phyloP scores from a whole-genome alignment of 1,284 basidiomycete genomes.

The Kalmanozyma brasiliensis region DNA sequence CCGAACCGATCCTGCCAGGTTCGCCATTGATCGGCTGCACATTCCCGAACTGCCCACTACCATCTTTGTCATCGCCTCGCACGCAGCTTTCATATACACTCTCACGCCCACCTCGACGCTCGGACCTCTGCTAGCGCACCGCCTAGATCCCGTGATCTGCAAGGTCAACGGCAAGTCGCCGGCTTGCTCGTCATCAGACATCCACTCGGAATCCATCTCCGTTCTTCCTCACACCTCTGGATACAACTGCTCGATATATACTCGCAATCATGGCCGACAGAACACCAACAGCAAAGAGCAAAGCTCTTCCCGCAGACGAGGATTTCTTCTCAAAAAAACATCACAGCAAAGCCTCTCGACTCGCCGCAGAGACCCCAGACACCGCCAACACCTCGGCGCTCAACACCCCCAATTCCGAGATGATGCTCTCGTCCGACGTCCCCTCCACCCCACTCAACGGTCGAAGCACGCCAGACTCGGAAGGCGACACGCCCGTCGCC shows the following conservation, averaged over 20 bases:
- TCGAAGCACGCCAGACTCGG: conserved; percentile 28
- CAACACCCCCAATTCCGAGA: conserved; percentile 31
- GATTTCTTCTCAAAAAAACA: conserved; percentile 30
- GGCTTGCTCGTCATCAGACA: no score
- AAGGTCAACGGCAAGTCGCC: no score
- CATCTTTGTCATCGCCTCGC: no score
- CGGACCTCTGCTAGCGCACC: no score
- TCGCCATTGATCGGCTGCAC: no score
- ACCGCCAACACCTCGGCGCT: conserved; percentile 10
- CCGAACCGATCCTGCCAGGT: no score
- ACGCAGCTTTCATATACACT: not conserved
- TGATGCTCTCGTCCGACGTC: conserved; percentile 18
- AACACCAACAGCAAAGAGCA: conserved; percentile 2
- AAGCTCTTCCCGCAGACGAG: conserved; percentile 21
- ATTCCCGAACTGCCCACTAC: no score
- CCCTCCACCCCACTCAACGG: conserved; percentile 29
- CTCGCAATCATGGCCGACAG: conserved; percentile 18
- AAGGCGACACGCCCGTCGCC: conserved; percentile 34
- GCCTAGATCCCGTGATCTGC: no score
- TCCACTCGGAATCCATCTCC: no score
- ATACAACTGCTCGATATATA: not conserved
- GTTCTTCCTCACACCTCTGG: not conserved
- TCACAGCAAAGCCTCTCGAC: conserved; percentile 21
- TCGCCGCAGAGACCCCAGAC: conserved; percentile 19
- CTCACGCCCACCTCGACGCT: not conserved